A percentile compares a stretch with the other conserved stretches of the same genome.
Evolutionary conservation across 805 yeast genomes (phyloP).

Genomic region (Saccharomycopsis fermentans): DNA sequence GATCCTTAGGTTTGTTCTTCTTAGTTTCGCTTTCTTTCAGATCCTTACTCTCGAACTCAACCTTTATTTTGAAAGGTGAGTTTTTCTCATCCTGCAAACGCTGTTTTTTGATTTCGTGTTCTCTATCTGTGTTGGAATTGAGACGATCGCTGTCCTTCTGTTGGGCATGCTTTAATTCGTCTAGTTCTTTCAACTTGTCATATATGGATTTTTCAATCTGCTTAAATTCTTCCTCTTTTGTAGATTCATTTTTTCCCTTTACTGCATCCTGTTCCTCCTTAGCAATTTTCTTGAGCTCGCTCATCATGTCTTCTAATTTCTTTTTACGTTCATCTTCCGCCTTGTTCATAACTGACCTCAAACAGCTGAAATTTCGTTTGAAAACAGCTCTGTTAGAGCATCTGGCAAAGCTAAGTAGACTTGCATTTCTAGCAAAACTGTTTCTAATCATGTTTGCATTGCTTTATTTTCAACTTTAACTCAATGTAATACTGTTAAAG

Average conservation of each 20-base stretch:
- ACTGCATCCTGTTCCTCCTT: neutral
- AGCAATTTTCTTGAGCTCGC: neutral
- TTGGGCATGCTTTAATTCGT: neutral
- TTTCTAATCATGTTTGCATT: neutral
- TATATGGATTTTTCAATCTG: constrained; percentile 3
- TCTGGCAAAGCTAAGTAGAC: neutral
- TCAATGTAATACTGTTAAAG: neutral
- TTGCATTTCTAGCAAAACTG: neutral
- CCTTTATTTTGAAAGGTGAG: constrained; percentile 2
- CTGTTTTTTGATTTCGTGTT: neutral
- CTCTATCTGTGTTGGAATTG: neutral
- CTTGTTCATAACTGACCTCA: neutral
- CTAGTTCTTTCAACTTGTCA: constrained; percentile 6
- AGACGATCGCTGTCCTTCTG: neutral
- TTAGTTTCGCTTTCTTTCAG: constrained; percentile 1
- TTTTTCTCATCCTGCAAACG: neutral
- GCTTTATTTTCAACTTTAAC: neutral
- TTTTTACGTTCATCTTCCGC: constrained; percentile 1
- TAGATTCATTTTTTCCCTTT: neutral
- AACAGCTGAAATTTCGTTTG: neutral
- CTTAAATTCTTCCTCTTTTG: neutral
- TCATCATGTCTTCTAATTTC: constrained; percentile 1
- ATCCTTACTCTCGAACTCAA: constrained; percentile 6
- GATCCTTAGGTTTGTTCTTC: constrained; percentile 2
- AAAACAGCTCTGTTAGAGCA: neutral